These are phyloP conservation scores for Stenocarpella maydis DNA, from an alignment of 2,329 filamentous ascomycete genomes.

Conservation along the genomic window DNA sequence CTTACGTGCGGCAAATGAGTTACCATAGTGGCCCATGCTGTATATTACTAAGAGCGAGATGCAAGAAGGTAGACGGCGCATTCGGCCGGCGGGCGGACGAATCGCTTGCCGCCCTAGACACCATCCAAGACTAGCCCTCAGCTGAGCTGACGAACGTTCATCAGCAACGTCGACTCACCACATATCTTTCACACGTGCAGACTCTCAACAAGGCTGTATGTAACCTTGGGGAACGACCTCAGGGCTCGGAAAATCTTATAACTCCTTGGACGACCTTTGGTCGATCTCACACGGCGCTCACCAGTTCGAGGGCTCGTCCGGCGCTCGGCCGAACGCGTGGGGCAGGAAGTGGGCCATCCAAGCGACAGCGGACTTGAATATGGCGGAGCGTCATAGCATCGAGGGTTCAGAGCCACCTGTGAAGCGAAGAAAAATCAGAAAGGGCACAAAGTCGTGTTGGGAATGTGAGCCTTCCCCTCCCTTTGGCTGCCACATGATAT, in stretches of 20 bases:
- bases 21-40: not conserved
- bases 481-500: not conserved
- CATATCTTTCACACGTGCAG: conserved; percentile 14
- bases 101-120: not conserved
- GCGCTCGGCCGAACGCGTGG: conserved; percentile 31
- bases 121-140: not conserved
- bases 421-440: conserved; percentile 55
- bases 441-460: conserved; percentile 65
- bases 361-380: not conserved
- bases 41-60: not conserved
- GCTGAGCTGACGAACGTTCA: conserved; percentile 31
- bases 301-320: conserved; percentile 26
- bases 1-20: not conserved
- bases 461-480: conserved; percentile 52
- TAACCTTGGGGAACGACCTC: not conserved
- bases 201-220: not conserved
- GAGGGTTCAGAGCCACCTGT: conserved; percentile 38
- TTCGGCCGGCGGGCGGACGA: conserved; percentile 16
- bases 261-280: not conserved
- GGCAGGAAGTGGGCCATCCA: not conserved
- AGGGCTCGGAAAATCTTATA: not conserved
- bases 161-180: not conserved
- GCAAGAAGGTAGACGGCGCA: not conserved
- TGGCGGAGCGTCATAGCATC: conserved; percentile 18
- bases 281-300: not conserved